Percentiles rank a stretch among this genome's conserved stretches.
Conservation (phyloP, 1,139 yeast species). For the Saccharomyces pastorianus region DNA sequence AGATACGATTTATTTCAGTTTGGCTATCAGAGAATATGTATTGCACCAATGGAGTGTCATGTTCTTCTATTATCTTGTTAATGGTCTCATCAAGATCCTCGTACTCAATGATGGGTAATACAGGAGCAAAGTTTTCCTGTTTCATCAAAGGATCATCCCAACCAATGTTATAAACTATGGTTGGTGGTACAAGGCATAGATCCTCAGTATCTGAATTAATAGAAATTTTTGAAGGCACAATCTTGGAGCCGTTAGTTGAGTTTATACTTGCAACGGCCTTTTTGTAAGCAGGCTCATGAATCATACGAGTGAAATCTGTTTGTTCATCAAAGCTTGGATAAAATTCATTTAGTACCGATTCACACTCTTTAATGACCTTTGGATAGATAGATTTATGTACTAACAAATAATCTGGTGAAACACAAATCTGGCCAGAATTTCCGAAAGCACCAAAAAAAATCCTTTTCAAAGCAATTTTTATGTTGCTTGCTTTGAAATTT, state of each 20-base stretch:
- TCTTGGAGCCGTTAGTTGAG: slow-evolving; percentile 51
- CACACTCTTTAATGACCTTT: slow-evolving; percentile 43
- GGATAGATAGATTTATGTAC: slow-evolving; percentile 52
- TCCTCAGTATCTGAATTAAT: slow-evolving; percentile 32
- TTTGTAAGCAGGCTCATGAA: slow-evolving; percentile 51
- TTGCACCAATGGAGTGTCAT: slow-evolving; percentile 83
- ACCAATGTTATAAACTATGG: slow-evolving; percentile 52
- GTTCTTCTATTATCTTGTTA: slow-evolving; percentile 40
- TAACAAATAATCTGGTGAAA: slow-evolving; percentile 75
- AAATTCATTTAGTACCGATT: slow-evolving; percentile 40
- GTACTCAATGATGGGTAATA: slow-evolving; percentile 65
- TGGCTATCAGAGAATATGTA: slow-evolving; percentile 60
- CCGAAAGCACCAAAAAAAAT: slow-evolving; percentile 70
- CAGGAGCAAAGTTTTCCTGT: slow-evolving; percentile 78
- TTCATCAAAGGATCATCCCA: slow-evolving; percentile 69
- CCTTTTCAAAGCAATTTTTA: slow-evolving; percentile 54
- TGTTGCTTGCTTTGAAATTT: slow-evolving; percentile 37
- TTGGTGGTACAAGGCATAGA: slow-evolving; percentile 60
- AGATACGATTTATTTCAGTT: slow-evolving; percentile 45
- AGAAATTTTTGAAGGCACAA: slow-evolving; percentile 46
- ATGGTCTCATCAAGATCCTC: slow-evolving; percentile 44
- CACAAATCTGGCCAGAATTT: slow-evolving; percentile 89
- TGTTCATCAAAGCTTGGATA: slow-evolving; percentile 37
- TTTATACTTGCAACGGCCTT: slow-evolving; percentile 42
- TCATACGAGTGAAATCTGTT: slow-evolving; percentile 51